Base-by-base conservation (phyloP, 495 filamentous ascomycete species). In the Zalerion maritima region DNA sequence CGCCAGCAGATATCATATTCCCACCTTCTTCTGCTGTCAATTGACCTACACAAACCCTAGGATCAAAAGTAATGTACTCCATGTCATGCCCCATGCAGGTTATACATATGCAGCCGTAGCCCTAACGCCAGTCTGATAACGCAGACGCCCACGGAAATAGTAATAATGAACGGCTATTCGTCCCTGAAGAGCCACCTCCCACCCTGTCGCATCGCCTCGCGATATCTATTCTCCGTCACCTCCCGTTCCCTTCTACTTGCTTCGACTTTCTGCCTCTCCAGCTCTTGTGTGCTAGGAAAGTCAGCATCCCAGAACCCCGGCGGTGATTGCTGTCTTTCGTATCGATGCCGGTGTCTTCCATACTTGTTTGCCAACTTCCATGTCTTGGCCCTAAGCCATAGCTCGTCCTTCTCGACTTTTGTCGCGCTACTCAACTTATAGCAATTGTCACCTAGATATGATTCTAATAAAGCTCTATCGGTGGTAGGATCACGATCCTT, bases 301-400 rank as follows among this genome's bases (percentile, higher is more conserved):
- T 87, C 86, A 15, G 73, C 65, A 36, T 83, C 65, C 89, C 89
- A 97, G 43, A 78, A 94, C 1, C 85, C 85, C 10, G 81, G 80
- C 2, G 89, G 87, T 8, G 77, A 79, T 18, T 52, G 56, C 14
- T 63, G 52, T 16, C 85, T 67, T 34, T 71, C 68, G 46, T 77
- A 85, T 18, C 70, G 64, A 37, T 91, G 71, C 21, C 76, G 60
- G 54, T 94, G 89, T 46, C 57, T 78, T 5, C 86, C 83, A 50
- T 65, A 69, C 29, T 62, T 60, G 35, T 89, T 69, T 4, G 84
- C 74, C 29, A 93, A 54, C 14, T 65, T 51, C 41, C 62, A 62
- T 0, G 69, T 70, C 41, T 71, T 73, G 5, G 81, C 87, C 38
- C 80, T 62, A 11, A 80, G 35, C 35, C 86, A 55, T 20, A 78